Percentiles rank a stretch among this genome's conserved stretches.
phyloP scores from a whole-genome alignment of 164 flowering plant species.

The Vitis rotundifolia region DNA sequence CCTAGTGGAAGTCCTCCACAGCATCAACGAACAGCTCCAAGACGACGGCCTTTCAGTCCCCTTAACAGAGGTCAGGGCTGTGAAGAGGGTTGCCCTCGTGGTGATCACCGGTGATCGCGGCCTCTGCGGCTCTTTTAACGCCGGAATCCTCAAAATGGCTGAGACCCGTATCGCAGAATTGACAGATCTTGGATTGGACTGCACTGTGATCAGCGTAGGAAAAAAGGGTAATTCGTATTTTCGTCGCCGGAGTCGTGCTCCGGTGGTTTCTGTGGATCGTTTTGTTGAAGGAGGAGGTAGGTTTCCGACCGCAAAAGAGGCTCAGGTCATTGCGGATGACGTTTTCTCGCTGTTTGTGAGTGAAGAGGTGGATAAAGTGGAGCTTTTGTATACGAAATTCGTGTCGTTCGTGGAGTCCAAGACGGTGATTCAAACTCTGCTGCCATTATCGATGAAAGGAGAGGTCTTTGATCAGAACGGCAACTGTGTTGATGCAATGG shows the following conservation, averaged over 20 bases:
- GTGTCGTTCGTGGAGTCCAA: conserved; percentile 72
- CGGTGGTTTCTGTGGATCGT: conserved; percentile 49
- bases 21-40: conserved; percentile 61
- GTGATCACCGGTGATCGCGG: conserved; percentile 89
- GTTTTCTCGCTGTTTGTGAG: conserved; percentile 78
- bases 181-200: conserved; percentile 56
- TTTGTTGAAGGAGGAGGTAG: conserved; percentile 47
- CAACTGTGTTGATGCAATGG: conserved; percentile 61
- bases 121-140: conserved; percentile 84
- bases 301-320: conserved; percentile 83
- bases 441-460: conserved; percentile 73
- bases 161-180: conserved; percentile 61
- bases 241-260: conserved; percentile 25
- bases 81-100: conserved; percentile 74
- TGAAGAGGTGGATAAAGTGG: conserved; percentile 94
- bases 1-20: conserved; percentile 61
- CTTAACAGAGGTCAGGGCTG: conserved; percentile 63
- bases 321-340: conserved; percentile 80
- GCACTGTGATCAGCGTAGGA: conserved; percentile 69
- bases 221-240: conserved; percentile 82
- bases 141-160: conserved; percentile 55
- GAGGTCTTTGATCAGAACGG: conserved; percentile 69
- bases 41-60: conserved; percentile 70
- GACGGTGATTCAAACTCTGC: conserved; percentile 80
- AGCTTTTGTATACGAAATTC: conserved; percentile 79